phyloP scores from a whole-genome alignment of 2,329 filamentous ascomycete genomes.

The Plenodomus lindquistii region DNA sequence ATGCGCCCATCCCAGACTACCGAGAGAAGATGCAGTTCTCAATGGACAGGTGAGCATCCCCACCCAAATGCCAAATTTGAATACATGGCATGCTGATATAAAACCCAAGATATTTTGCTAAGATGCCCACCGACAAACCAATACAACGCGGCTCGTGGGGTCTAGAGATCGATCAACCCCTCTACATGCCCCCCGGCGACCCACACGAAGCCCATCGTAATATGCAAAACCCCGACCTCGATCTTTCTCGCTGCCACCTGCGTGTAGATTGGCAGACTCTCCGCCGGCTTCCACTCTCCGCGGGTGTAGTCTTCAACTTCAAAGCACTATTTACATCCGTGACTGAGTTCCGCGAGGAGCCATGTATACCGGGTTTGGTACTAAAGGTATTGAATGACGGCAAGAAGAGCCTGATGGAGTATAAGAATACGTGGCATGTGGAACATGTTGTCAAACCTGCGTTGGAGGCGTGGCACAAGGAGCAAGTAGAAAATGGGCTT shows the following conservation, averaged over 20 bases:
- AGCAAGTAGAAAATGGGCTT: constrained; percentile 67
- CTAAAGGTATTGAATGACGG: constrained; percentile 71
- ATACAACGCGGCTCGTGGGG: constrained; percentile 88
- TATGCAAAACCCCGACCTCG: constrained; percentile 61
- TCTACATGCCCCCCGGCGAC: constrained; percentile 74
- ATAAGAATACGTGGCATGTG: constrained; percentile 81
- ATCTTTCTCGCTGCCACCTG: constrained; percentile 64
- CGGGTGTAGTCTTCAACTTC: constrained; percentile 82
- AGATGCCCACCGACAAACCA: constrained; percentile 71
- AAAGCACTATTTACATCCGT: constrained; percentile 82
- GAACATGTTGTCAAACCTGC: constrained; percentile 72
- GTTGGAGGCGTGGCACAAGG: constrained; percentile 64
- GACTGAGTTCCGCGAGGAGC: constrained; percentile 69
- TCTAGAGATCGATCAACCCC: constrained; percentile 72
- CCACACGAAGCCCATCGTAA: constrained; percentile 65
- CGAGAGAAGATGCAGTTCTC: constrained; percentile 86
- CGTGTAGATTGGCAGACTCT: constrained; percentile 90
- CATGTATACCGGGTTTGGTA: constrained; percentile 70
- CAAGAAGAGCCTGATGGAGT: constrained; percentile 72
- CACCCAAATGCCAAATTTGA: neutral
- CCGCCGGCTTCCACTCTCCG: constrained; percentile 75
- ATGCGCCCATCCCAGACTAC: constrained; percentile 77
- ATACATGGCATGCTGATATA: neutral
- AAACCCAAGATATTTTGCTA: constrained; percentile 72
- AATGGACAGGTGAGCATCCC: constrained; percentile 70